phyloP scores from a whole-genome alignment of 352 stramenopile species.

The Pythium aquatile region DNA sequence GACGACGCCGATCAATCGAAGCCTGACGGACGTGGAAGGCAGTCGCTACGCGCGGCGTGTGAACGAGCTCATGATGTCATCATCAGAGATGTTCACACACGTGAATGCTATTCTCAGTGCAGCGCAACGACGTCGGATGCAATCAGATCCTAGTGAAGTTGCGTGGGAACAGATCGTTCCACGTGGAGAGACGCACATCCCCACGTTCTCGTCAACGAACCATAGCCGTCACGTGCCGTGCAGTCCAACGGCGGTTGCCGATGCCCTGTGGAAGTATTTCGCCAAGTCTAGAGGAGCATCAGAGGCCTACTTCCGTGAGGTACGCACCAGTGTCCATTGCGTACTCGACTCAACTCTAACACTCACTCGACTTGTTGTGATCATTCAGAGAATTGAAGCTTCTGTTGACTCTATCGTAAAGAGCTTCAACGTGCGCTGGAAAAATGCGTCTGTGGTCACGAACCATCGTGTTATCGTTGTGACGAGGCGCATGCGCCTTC shows the following conservation, averaged over 20 bases:
- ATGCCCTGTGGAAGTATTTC: slow-evolving; percentile 10
- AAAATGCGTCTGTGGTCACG: not conserved
- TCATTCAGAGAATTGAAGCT: slow-evolving; percentile 5
- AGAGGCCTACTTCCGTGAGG: slow-evolving; percentile 16
- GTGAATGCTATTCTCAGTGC: not conserved
- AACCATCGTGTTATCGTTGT: slow-evolving; percentile 15
- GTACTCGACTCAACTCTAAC: not conserved
- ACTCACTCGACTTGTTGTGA: not conserved
- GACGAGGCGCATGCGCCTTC: not conserved
- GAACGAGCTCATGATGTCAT: slow-evolving; percentile 3
- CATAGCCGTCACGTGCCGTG: slow-evolving; percentile 8
- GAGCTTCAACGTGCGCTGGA: slow-evolving; percentile 11
- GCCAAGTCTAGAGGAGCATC: not conserved
- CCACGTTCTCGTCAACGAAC: not conserved
- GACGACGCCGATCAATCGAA: not conserved
- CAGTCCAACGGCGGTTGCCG: not conserved
- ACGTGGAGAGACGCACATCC: not conserved
- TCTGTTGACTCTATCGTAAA: slow-evolving; percentile 9
- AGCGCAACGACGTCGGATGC: not conserved
- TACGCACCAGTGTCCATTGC: not conserved
- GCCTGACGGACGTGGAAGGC: slow-evolving; percentile 3
- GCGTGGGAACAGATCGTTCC: not conserved
- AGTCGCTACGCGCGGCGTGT: slow-evolving; percentile 3
- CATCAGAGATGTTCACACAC: slow-evolving; percentile 2
- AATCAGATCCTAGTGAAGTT: not conserved